Evolutionary conservation across 305 asterid species (phyloP).

Genomic region (Galium porrigens): DNA sequence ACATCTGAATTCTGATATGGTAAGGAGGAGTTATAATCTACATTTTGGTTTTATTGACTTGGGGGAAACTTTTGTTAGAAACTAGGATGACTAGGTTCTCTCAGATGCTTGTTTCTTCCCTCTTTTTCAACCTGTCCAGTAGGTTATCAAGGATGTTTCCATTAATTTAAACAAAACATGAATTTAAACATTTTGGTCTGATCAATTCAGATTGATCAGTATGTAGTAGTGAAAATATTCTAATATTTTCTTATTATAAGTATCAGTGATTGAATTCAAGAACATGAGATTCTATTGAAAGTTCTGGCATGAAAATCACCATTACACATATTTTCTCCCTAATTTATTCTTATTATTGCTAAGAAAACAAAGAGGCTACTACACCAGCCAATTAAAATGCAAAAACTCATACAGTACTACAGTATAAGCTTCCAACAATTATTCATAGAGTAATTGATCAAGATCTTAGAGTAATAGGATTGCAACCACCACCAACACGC

Average conservation of each 20-base stretch:
- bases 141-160: constrained; percentile 8
- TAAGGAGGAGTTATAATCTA: background rate
- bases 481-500: constrained; percentile 15
- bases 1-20: constrained; percentile 6
- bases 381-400: background rate
- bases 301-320: background rate
- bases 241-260: no score
- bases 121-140: background rate
- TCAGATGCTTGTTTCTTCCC: constrained; percentile 2
- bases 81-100: constrained; percentile 7
- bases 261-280: background rate
- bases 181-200: background rate
- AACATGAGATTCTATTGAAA: background rate
- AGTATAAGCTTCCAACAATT: no score
- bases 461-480: constrained; percentile 16
- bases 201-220: no score
- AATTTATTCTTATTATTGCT: constrained; percentile 9
- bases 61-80: background rate
- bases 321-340: background rate
- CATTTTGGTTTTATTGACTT: background rate
- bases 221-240: no score
- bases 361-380: background rate
- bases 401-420: no score
- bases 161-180: background rate
- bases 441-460: background rate